Evolutionary conservation across 75 land plant species (phyloP), one percentile per base, ranked within the genome.

Genomic region (Gnetum montanum): DNA sequence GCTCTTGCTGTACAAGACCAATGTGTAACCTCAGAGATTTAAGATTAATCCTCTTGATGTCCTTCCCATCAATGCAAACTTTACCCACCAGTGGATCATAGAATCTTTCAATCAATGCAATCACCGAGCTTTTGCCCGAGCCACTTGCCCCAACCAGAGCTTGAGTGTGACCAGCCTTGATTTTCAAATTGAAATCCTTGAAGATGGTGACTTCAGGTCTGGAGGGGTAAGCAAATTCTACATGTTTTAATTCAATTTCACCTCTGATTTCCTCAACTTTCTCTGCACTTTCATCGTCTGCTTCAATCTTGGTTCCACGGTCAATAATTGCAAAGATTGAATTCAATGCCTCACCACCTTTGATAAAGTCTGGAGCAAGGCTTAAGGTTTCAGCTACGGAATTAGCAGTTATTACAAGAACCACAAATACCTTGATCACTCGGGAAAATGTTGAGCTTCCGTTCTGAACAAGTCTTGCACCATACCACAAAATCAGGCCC

Each of bases 1-100:
- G 98, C 70, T 94, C 98, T 65, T 94, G 98, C 48, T 91, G 96
- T 33, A 94, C 98, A 27, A 94, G 75, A 10, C 96, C 96, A n/a
- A 94, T 90, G 62, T 94, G 81, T 13, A 67, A 74, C 49, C 96
- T 74, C 6, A 89, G 65, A 1, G 96, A 94, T 46, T 76, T 71
- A 60, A 94, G 69, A 57, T 90, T 79, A 43, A 94, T 26, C 11
- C 76, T 62, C 30, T 78, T 58, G 26, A 94, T 86, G 58, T 94
- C 98, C 57, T 75, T 90, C 13, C 98, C 96, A 58, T 94, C 96
- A 13, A 94, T 76, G 72, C 66, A 55, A 50, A 88, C 89, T 57
- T 78, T 74, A 20, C 93, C 93, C 6, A 70, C 71, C 0, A 53
- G 60, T 2, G 93, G 93, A 59, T 88, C 93, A 36, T 88, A 88